A percentile compares a stretch with the other conserved stretches of the same genome.
phyloP scores from a whole-genome alignment of 1,139 yeast species.

The Debaryomyces coudertii region DNA sequence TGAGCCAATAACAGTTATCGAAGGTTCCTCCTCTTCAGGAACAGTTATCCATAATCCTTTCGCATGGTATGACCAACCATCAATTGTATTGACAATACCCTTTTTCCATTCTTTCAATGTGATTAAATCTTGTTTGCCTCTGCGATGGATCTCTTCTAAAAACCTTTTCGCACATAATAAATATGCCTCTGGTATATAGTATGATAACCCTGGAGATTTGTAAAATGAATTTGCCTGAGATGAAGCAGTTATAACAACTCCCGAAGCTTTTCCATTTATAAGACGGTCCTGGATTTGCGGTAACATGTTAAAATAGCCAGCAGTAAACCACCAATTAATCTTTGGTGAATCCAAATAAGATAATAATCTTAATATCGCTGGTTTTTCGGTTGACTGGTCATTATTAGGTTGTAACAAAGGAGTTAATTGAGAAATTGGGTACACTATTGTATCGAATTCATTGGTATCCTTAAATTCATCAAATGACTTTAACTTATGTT shows the following conservation, averaged over 20 bases:
- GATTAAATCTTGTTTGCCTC: constrained; percentile 52
- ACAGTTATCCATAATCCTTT: constrained; percentile 88
- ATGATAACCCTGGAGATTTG: constrained; percentile 79
- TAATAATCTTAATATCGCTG: constrained; percentile 62
- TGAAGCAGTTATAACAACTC: constrained; percentile 84
- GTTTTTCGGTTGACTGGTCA: constrained; percentile 75
- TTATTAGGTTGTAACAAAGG: constrained; percentile 68
- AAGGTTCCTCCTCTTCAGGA: constrained; percentile 61
- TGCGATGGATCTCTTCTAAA: constrained; percentile 52
- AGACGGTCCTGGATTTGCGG: constrained; percentile 71
- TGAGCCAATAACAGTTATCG: constrained; percentile 83
- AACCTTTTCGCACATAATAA: constrained; percentile 74
- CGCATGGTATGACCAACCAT: constrained; percentile 99
- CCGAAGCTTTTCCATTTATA: constrained; percentile 61
- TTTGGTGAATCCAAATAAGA: constrained; percentile 58
- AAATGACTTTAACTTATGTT: constrained; percentile 38
- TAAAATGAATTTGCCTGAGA: constrained; percentile 94
- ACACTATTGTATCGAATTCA: constrained; percentile 67
- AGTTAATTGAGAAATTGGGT: constrained; percentile 89
- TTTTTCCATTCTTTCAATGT: constrained; percentile 80
- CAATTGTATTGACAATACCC: constrained; percentile 78
- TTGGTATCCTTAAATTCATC: constrained; percentile 38
- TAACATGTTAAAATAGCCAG: constrained; percentile 93
- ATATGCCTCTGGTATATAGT: constrained; percentile 85
- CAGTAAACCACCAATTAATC: constrained; percentile 85